Base-by-base conservation (phyloP, 768 basidiomycete species). In the Mycena amicta region DNA sequence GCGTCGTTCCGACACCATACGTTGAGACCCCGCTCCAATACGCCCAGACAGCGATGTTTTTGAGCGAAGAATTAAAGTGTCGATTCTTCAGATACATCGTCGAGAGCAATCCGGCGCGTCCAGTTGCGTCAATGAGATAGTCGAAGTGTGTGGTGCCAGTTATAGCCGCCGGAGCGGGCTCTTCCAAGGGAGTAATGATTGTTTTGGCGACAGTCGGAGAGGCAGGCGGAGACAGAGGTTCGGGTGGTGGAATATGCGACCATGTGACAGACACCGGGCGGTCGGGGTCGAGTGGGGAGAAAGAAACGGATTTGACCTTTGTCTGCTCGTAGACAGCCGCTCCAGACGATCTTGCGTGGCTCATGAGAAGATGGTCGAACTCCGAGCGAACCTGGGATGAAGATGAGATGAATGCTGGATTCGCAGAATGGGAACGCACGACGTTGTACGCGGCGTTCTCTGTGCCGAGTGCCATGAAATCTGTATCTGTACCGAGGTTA, bases 21-120 rank as follows among this genome's bases (percentile, higher is more conserved):
- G 74, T 75, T 16, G 72, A 77, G 1, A 79, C 79, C 20, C 78
- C 77, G 37, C 68, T 75, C 88, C 88, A 92, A 65, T 92, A 92
- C 3, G 84, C 89, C 90, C 90, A 92, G 22, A 87, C 76, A 3
- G 89, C 90, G 16, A 90, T 77, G 65, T 92, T 92, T 66, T 83
- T 86, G 53, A 92, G 67, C 3, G 85, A 84, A 31, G 81, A 78
- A 55, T 89, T 91, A 68, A 83, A 86, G 60, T 79, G 83, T 41
- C 90, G 78, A 67, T 88, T 89, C 67, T 86, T 86, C 26, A 90
- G 72, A 66, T 90, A 90, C 46, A 77, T 80, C 13, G 82, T 84
- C 5, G 88, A 89, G 71, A 92, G 75, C 52, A 92, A 64, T 1
- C 90, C 90, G 1, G 81, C 75, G n/a, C 90, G 83, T 39, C 90